Base-by-base conservation (phyloP, 2,329 filamentous ascomycete species). In the Blumeriella jaapii region DNA sequence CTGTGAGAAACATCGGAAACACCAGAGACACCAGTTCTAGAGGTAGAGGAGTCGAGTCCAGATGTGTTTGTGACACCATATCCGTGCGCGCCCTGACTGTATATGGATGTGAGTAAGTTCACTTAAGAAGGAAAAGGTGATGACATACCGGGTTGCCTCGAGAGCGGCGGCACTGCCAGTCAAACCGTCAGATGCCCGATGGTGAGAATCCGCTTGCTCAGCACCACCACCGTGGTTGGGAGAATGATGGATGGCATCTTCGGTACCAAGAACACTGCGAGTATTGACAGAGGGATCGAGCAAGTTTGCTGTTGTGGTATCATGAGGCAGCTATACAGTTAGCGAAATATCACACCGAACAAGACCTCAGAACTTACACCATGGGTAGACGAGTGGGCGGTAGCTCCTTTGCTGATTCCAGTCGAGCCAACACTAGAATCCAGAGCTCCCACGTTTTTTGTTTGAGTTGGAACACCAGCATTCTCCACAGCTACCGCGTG, bases 281-380 rank as follows among this genome's bases (percentile, higher is more conserved):
- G 29, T 39, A 13, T 44, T 43, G 9, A 51, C 29, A n/a, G 37
- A 29, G 7, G 51, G 52, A 31, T 54, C 52, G 9, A 55, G 41
- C n/a, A 29, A 36, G 26, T 54, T 54, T 4, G 52, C 52, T 6
- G 48, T 46, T 6, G 32, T 25, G 1, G 48, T 52, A 11, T 14
- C 27, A 24, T 55, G 51, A 25, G 50, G 51, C 11, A 60, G 45
- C 5, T 6, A 11, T 1, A 26, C 10, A 34, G 31, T 17, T 6
- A 24, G 7, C 3, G 13, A 31, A 12, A 18, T 13, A 14, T 19
- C 3, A n/a, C 14, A 8, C n/a, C 13, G 1, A 14, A 6, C 12
- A 25, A 5, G 5, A 2, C 5, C 2, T 9, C 8, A 26, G n/a
- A 29, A 19, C 31, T 27, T 19, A 31, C 26, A 15, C 31, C 36